Percentiles rank a stretch among this genome's conserved stretches.
Evolutionary conservation across 208 protist genomes (phyloP).

Genomic region (Novymonas esmeraldas): DNA sequence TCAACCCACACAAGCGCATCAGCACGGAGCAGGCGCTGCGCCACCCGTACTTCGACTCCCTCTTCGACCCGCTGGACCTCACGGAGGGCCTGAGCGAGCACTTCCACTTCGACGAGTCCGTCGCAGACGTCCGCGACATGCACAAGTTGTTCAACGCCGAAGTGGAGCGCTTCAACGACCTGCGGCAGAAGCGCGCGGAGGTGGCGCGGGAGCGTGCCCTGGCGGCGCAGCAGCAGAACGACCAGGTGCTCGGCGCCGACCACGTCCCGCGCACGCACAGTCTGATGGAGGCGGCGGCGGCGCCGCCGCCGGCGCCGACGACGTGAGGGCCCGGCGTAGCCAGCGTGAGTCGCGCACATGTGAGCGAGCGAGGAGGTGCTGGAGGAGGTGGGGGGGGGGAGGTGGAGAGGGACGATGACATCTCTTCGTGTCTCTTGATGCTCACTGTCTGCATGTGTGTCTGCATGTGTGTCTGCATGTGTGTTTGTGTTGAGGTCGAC

Average conservation of each 20-base stretch:
- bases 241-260: slow-evolving; percentile 59
- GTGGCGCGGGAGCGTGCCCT: slow-evolving; percentile 53
- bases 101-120: slow-evolving; percentile 86
- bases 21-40: slow-evolving; percentile 82
- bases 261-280: slow-evolving; percentile 86
- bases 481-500: no score
- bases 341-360: no score
- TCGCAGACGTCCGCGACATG: slow-evolving; percentile 71
- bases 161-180: slow-evolving; percentile 70
- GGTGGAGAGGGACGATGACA: no score
- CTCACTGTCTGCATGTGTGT: no score
- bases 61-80: slow-evolving; percentile 84
- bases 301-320: slow-evolving; percentile 18
- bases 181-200: slow-evolving; percentile 53
- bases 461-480: no score
- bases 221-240: slow-evolving; percentile 32
- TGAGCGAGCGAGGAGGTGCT: no score
- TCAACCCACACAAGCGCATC: slow-evolving; percentile 86
- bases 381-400: no score
- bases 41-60: slow-evolving; percentile 88
- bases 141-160: slow-evolving; percentile 76
- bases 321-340: neutral
- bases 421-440: no score
- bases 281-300: slow-evolving; percentile 78
- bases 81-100: slow-evolving; percentile 68